Conservation (phyloP, 257 asterid genomes). For the Verbena officinalis region DNA sequence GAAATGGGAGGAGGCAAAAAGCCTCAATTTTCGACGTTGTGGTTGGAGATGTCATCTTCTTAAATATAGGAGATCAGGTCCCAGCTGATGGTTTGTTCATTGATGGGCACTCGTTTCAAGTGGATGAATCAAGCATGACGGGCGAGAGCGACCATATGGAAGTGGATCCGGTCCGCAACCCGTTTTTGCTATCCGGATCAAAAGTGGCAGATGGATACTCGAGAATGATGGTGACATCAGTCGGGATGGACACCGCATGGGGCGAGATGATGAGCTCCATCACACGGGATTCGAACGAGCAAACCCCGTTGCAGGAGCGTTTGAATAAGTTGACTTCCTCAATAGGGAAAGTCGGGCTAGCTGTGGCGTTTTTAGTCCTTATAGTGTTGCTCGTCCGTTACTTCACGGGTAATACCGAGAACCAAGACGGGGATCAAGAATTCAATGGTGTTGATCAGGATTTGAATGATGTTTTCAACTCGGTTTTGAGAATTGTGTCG, state of each 20-base stretch:
- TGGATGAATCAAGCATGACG: slow-evolving; percentile 59
- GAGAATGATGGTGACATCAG: slow-evolving; percentile 54
- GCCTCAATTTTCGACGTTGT: slow-evolving; percentile 50
- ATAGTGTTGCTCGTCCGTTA: slow-evolving; percentile 51
- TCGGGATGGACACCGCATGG: slow-evolving; percentile 59
- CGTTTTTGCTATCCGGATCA: slow-evolving; percentile 58
- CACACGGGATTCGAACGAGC: slow-evolving; percentile 37
- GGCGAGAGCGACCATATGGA: slow-evolving; percentile 43
- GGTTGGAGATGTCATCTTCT: slow-evolving; percentile 55
- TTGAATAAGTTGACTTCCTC: slow-evolving; percentile 43
- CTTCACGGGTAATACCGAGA: slow-evolving; percentile 52
- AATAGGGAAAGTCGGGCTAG: slow-evolving; percentile 54
- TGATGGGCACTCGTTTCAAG: slow-evolving; percentile 41
- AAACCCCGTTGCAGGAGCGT: slow-evolving; percentile 55
- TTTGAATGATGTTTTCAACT: slow-evolving; percentile 37
- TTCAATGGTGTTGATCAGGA: slow-evolving; percentile 40
- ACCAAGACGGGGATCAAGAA: slow-evolving; percentile 23
- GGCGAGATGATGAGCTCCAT: slow-evolving; percentile 57
- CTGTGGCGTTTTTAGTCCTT: slow-evolving; percentile 51
- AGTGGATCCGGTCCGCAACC: slow-evolving; percentile 34
- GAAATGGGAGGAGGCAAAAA: slow-evolving; percentile 42
- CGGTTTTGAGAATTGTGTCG: slow-evolving; percentile 51
- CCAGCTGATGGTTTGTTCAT: slow-evolving; percentile 70
- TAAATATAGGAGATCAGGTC: slow-evolving; percentile 58
- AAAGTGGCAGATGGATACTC: slow-evolving; percentile 57